Base-by-base conservation (phyloP, 1,284 basidiomycete genomes). In the Ustilago sp. region DNA sequence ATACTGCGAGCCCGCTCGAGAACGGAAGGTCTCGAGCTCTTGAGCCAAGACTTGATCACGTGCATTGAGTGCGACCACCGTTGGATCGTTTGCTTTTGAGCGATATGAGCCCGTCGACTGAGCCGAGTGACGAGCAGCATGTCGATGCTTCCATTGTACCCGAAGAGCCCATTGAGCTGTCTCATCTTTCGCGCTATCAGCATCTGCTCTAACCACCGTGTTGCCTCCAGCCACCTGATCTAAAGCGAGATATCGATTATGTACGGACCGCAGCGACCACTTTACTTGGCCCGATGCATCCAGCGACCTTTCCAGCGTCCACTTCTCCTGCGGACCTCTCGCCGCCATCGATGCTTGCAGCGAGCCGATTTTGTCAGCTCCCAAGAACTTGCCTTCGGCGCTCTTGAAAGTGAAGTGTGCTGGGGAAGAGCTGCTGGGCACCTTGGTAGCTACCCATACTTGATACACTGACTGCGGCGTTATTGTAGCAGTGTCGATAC, bases 71-170 rank as follows among this genome's bases (percentile, higher is more conserved):
- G 19, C 57, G 8, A 67, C 38, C 28, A 60, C 67, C n/a, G 69
- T 68, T 7, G 67, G 65, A 39, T 79, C 65, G 55, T 67, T 69
- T 43, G 66, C 47, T 36, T 71, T 67, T 9, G 55, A n/a, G 12
- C 54, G 56, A 13, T 34, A 12, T 1, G 34, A 31, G 36, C 31
- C 36, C 23, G 65, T 63, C 12, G 56, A 15, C 31, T 68, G 58
- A 47, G 34, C 39, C 31, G 63, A 34, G 41, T 71, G 50, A n/a
- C 75, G 59, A 17, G 79, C 79, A 39, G 59, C 59, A 50, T 83
- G 82, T 15, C 82, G 71, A 52, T 76, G 77, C 51, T 79, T 77
- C 82, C 82, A 84, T 56, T 84, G 82, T 7, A 84, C 78, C 34
- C 66, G 68, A 41, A 80, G 45, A 13, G 57, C 50, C 81, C 80